Percentiles rank a stretch among this genome's conserved stretches.
Conservation (phyloP, 2,329 filamentous ascomycete species). For the Penicillium verrucosum region DNA sequence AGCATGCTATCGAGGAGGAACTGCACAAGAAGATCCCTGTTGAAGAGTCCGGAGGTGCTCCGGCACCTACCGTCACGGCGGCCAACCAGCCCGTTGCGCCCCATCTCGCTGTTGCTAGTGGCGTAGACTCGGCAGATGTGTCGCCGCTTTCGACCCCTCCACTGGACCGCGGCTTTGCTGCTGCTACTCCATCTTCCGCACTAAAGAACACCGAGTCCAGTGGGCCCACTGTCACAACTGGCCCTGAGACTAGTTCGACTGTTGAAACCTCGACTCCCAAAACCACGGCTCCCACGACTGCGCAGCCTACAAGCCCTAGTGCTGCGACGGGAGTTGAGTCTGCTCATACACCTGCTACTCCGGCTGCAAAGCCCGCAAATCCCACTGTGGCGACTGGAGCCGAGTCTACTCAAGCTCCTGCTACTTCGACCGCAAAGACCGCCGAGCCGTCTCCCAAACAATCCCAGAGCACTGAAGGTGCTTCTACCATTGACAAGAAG, state of each 20-base stretch:
- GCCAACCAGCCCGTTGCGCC: slow-evolving; percentile 40
- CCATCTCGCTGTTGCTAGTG: slow-evolving; percentile 14
- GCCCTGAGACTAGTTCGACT: slow-evolving; percentile 13
- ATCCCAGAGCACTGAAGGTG: slow-evolving; percentile 8
- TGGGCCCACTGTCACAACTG: slow-evolving; percentile 19
- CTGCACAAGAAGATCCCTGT: slow-evolving; percentile 54
- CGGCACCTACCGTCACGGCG: slow-evolving; percentile 42
- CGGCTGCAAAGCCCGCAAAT: slow-evolving; percentile 15
- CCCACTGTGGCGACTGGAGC: slow-evolving; percentile 27
- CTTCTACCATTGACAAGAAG: slow-evolving; percentile 35
- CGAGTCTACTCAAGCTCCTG: slow-evolving; percentile 18
- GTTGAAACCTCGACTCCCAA: slow-evolving; percentile 18
- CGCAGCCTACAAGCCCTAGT: slow-evolving; percentile 18
- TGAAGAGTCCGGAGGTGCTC: slow-evolving; percentile 37
- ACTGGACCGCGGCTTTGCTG: slow-evolving; percentile 15
- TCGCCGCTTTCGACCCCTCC: slow-evolving; percentile 27
- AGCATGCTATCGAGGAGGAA: slow-evolving; percentile 71
- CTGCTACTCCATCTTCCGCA: slow-evolving; percentile 11
- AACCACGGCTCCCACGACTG: background rate
- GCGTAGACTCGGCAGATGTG: slow-evolving; percentile 26
- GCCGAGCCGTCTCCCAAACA: slow-evolving; percentile 12
- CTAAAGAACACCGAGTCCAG: slow-evolving; percentile 4
- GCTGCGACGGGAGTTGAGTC: slow-evolving; percentile 25
- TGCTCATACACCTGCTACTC: slow-evolving; percentile 20
- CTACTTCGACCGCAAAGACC: slow-evolving; percentile 21